Evolutionary conservation across 179 eudicot species (phyloP), one percentile per base, ranked within the genome.

Genomic region (Drosera spatulata): DNA sequence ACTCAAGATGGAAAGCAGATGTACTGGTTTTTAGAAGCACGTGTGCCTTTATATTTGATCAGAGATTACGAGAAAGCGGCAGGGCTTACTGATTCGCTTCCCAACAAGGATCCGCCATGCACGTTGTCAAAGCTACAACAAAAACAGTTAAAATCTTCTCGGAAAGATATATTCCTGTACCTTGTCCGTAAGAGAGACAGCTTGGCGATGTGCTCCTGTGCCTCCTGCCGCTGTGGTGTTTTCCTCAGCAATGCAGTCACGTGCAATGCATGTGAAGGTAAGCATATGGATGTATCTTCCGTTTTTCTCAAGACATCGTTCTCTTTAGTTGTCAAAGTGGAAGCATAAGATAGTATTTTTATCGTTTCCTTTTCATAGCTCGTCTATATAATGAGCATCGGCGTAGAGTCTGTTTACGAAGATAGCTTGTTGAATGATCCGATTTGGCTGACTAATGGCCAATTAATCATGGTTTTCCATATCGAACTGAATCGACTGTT

Each of bases 211-310:
- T 77, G 82, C 73, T 63, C 54, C 42, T 93, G 96, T 82, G 82
- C 84, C 59, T 75, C 86, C 48, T 93, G 99, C 72, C 86, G 75
- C 56, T 69, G 53, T 61, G 84, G 81, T 72, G 88, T 89, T 75
- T 68, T 72, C 44, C 67, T 82, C n/a, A 61, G 82, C 85, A 90
- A 81, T 75, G 78, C 95, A 58, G 87, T 77, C 64, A 77, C 63
- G 73, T 93, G 99, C 82, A 79, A 66, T 75, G 69, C 71, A 53
- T 93, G 99, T 69, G 82, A 86, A 93, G 99, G 99, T 93, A 84
- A 66, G 52, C 50, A 14, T 48, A 56, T 56, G 54, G 59, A 53
- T 59, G 61, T 59, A 37, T 56, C 15, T n/a, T 65, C 51, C 41
- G 39, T 22, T 22, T 22, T 22, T 22, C 33, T 22, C 33, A 22